phyloP scores from a whole-genome alignment of 352 stramenopile species.

The Pythium utonaiense region DNA sequence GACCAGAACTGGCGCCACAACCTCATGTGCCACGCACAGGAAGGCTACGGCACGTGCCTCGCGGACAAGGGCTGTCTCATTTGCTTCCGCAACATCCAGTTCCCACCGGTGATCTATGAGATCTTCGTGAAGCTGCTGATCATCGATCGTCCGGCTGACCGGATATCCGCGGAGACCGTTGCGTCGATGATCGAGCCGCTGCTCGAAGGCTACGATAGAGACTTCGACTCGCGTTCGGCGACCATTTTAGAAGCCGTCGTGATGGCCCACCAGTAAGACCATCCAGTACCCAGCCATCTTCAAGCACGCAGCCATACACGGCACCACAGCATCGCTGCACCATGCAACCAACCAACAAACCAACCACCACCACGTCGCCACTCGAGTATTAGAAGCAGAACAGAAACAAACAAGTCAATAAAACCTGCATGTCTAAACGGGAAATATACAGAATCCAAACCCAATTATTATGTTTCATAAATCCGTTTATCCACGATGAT shows the following conservation, averaged over 20 bases:
- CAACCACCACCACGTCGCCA: background rate
- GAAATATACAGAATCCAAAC: too few relatives aligned
- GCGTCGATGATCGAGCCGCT: constrained; percentile 51
- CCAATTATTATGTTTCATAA: too few relatives aligned
- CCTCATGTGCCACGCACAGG: constrained; percentile 53
- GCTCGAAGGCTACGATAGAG: constrained; percentile 52
- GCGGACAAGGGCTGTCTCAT: constrained; percentile 69
- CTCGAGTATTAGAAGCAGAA: background rate
- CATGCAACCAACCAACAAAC: background rate
- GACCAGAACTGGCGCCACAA: constrained; percentile 76
- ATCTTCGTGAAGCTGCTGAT: constrained; percentile 64
- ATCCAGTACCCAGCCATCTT: too few relatives aligned
- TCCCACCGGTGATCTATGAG: constrained; percentile 73
- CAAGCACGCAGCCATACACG: too few relatives aligned
- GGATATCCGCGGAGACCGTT: constrained; percentile 53
- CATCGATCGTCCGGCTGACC: constrained; percentile 38
- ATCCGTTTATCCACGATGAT: too few relatives aligned
- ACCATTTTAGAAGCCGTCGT: constrained; percentile 46
- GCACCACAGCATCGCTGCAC: background rate
- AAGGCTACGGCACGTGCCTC: constrained; percentile 39
- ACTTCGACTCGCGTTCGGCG: constrained; percentile 47
- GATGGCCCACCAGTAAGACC: constrained; percentile 14
- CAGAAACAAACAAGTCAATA: too few relatives aligned
- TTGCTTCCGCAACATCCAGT: constrained; percentile 75
- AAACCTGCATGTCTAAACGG: too few relatives aligned